Percentiles rank a stretch among this genome's conserved stretches.
These are phyloP conservation scores for Xerocomellus intermedius DNA, from an alignment of 768 basidiomycete species.

Conservation along the genomic window DNA sequence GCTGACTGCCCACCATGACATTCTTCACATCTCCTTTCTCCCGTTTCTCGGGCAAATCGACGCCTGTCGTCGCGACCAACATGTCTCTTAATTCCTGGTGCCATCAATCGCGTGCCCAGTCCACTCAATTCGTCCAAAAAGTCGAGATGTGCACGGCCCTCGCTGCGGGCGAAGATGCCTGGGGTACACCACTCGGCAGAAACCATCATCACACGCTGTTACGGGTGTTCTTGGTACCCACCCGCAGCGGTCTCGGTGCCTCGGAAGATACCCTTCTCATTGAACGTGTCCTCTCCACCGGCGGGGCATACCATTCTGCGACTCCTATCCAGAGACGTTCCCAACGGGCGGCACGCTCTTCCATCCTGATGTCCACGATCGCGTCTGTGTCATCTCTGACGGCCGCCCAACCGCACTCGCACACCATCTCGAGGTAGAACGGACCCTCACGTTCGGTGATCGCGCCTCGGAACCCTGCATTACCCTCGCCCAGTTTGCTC, in stretches of 20 bases:
- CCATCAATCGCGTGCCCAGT: neutral
- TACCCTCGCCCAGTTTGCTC: slow-evolving; percentile 2
- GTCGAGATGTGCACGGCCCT: slow-evolving; percentile 12
- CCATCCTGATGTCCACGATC: slow-evolving; percentile 15
- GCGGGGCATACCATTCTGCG: slow-evolving; percentile 3
- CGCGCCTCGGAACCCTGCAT: neutral
- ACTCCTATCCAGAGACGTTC: neutral
- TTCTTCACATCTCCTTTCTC: slow-evolving; percentile 1
- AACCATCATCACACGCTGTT: slow-evolving; percentile 10
- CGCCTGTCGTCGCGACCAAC: slow-evolving; percentile 1
- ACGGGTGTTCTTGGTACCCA: neutral
- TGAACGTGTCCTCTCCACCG: slow-evolving; percentile 16
- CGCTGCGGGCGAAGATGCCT: neutral
- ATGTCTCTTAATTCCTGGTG: slow-evolving; percentile 4
- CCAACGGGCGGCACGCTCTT: neutral
- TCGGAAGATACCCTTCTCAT: slow-evolving; percentile 6
- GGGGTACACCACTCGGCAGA: neutral
- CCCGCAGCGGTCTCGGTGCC: neutral
- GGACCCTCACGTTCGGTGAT: neutral
- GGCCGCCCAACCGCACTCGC: neutral
- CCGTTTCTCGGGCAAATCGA: neutral
- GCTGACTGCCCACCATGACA: neutral
- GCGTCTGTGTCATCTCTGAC: neutral
- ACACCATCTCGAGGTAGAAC: slow-evolving; percentile 9
- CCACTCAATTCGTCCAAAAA: slow-evolving; percentile 1